Evolutionary conservation across 345 rosid species (phyloP), one percentile per base, ranked within the genome.

Genomic region (Cardamine chenopodiifolia): DNA sequence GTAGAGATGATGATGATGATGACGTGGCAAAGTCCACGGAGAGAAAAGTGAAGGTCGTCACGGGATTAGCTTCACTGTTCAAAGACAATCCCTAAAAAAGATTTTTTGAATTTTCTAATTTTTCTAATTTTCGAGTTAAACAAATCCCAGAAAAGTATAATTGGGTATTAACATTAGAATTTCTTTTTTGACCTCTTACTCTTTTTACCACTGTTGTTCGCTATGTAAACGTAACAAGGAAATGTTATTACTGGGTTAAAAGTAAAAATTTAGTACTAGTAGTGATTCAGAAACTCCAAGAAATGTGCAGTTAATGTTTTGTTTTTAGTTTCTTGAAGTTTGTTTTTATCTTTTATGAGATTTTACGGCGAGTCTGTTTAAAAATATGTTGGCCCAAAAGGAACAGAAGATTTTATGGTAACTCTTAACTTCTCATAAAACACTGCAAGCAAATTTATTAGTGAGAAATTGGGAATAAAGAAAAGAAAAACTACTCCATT

Each of bases 11-110:
- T 59, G 57, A 53, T 59, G 57, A 48, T 52, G 66, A 48, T 71
- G 77, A 65, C 72, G 57, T 65, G 80, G 71, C 65, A 82, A 63
- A 37, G 31, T 17, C 83, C 54, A 75, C 68, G 6, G 87, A 86
- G 72, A 84, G 75, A 65, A 84, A 89, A 66, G 62, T 78, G 53
- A 75, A 75, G 17, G 62, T 84, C 49, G 92, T 90, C 79, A 88
- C 96, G 66, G 96, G 96, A 70, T 85, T 93, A 73, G 97, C 97
- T 70, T 88, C 85, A 69, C 91, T 93, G 7, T 83, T 93, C 37
- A 86, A 81, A 66, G 90, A 86, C 78, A 85, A 84, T 55, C 82
- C 88, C 37, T 89, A 83, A 88, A 70, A 63, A 75, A 68, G 47
- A 1, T 17, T 19, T 81, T 83, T 88, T 84, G 73, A 82, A 55